Base-by-base conservation (phyloP, 2,329 filamentous ascomycete genomes). In the Penicillium sp. region DNA sequence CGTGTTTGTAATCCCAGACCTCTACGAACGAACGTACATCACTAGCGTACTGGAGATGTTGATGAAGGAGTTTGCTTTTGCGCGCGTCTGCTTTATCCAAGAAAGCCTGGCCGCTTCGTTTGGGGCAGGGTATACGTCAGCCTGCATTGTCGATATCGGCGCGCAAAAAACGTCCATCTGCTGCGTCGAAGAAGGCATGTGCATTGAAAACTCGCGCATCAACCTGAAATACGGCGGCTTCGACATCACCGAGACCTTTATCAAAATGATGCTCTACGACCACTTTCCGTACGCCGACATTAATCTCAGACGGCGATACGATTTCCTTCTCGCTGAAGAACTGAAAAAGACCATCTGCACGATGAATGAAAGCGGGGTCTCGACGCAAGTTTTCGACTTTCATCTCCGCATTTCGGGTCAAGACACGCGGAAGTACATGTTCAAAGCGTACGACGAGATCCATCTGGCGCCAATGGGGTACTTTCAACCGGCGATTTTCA, bases 181-280 rank as follows among this genome's bases (percentile, higher is more conserved):
- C 60, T 99, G 94, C 64, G 92, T 99, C 11, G 94, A 99, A 66
- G 94, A 99, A 71, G 94, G 94, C 1, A 88, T 99, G 74, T 91
- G 90, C 67, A 83, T 96, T 24, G 94, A 97, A 62, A 93, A 97
- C 68, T 99, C 94, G 16, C 85, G 94, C 16, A 84, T 99, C 69
- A 97, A 97, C 70, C 77, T 99, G 62, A 97, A 99, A 71, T 96
- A 88, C 66, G 94, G 94, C 51, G 94, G 94, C 1, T 86, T 83
- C 65, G 94, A 99, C 71, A 89, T 97, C 38, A 97, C 94, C 0
- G 91, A 96, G 65, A 89, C 90, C 0, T 97, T 99, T 66, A 82
- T 96, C 70, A 96, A 94, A 75, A 97, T 97, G 93, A 91, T 97
- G 88, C 83, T 99, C 2, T 91, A 89, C 73, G 92, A 97, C 71